Conservation (phyloP, 805 yeast species). For the Wickerhamomyces silvicola region DNA sequence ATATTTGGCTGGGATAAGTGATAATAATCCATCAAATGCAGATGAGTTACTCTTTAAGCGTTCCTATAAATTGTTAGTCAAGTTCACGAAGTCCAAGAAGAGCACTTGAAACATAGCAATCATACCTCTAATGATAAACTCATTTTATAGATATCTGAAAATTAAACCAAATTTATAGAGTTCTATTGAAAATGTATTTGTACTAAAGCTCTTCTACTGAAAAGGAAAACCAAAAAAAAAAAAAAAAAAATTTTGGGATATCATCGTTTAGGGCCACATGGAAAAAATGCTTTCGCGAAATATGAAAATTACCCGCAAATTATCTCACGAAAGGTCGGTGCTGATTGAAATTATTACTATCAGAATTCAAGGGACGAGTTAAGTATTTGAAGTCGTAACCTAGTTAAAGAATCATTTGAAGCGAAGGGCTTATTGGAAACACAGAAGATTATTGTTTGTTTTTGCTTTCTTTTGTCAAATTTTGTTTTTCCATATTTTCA, state of each 20-base stretch:
- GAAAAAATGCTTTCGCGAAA: not conserved
- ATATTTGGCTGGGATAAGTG: conserved; percentile 89
- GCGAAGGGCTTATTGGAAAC: too few species aligned
- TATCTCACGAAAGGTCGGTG: too few species aligned
- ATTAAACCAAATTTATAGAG: too few species aligned
- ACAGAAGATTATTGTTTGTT: too few species aligned
- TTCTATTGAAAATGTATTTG: too few species aligned
- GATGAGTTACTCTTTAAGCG: conserved; percentile 71
- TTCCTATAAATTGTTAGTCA: conserved; percentile 37
- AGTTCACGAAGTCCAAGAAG: conserved; percentile 1
- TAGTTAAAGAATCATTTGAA: not conserved
- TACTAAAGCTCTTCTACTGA: too few species aligned
- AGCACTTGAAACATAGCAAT: conserved; percentile 7
- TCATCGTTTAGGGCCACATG: conserved; percentile 9
- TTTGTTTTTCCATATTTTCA: too few species aligned
- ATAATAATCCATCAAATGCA: conserved; percentile 83
- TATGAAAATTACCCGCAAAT: not conserved
- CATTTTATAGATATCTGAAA: conserved; percentile 26
- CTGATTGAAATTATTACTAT: too few species aligned
- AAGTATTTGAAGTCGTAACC: not conserved
- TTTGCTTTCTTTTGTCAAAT: too few species aligned
- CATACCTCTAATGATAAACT: conserved; percentile 57
- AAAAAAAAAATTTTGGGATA: conserved; percentile 4
- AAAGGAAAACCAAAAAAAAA: too few species aligned
- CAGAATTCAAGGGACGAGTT: not conserved